Conservation (phyloP, 2,329 filamentous ascomycete genomes). For the Zasmidium citrigriseum region DNA sequence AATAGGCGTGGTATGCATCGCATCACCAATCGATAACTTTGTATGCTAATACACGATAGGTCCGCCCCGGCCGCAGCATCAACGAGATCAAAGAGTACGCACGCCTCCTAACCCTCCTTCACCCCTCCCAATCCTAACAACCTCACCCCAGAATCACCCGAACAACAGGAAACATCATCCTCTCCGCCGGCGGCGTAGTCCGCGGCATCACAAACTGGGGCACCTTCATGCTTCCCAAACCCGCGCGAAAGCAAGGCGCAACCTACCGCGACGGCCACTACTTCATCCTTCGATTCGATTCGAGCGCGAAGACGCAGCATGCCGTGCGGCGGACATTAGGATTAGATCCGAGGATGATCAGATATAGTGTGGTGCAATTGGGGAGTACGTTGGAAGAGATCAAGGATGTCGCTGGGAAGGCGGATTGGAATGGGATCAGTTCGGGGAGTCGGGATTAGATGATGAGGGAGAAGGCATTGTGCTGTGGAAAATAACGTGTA, state of each 20-base stretch:
- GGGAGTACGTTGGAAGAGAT: slow-evolving; percentile 67
- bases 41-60: slow-evolving; percentile 59
- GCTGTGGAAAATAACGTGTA: neutral
- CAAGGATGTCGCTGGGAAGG: slow-evolving; percentile 49
- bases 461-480: neutral
- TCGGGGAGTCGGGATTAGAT: neutral
- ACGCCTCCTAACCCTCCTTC: slow-evolving; percentile 41
- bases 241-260: slow-evolving; percentile 77
- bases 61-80: slow-evolving; percentile 80
- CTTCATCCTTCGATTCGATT: slow-evolving; percentile 97
- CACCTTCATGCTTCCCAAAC: slow-evolving; percentile 79
- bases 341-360: slow-evolving; percentile 87
- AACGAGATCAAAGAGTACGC: slow-evolving; percentile 96
- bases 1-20: slow-evolving; percentile 77
- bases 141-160: slow-evolving; percentile 72
- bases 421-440: slow-evolving; percentile 47
- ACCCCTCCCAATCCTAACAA: slow-evolving; percentile 6
- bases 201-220: slow-evolving; percentile 96
- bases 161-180: slow-evolving; percentile 78
- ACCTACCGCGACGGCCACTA: slow-evolving; percentile 87
- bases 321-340: slow-evolving; percentile 73
- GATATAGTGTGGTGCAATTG: slow-evolving; percentile 82
- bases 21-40: neutral
- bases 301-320: slow-evolving; percentile 70
- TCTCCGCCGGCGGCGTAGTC: slow-evolving; percentile 82